phyloP scores from a whole-genome alignment of 208 protist species.

The Polymyxa betae region DNA sequence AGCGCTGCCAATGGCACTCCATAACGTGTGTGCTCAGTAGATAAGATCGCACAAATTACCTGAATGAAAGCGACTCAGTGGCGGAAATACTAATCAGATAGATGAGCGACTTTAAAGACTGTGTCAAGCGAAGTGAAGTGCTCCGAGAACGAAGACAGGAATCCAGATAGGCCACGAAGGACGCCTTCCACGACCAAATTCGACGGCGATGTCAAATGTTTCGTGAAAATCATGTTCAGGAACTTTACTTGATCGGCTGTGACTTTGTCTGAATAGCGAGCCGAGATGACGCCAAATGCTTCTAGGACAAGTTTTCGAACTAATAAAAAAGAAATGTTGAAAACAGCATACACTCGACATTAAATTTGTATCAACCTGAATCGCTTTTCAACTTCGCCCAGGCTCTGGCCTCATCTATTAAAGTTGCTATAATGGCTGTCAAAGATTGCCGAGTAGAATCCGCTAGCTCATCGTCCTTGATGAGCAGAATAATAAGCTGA shows the following conservation, averaged over 20 bases:
- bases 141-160: background rate
- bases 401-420: background rate
- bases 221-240: background rate
- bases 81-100: background rate
- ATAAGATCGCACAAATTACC: background rate
- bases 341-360: background rate
- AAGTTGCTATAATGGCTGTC: background rate
- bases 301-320: background rate
- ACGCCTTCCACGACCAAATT: background rate
- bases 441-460: background rate
- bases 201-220: background rate
- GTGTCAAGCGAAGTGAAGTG: background rate
- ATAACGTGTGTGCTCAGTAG: background rate
- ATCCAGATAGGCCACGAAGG: background rate
- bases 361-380: background rate
- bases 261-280: background rate
- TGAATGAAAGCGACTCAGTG: background rate
- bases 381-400: background rate
- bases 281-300: background rate
- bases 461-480: background rate
- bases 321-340: background rate
- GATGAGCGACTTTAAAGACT: background rate
- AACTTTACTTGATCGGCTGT: background rate
- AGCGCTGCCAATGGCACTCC: background rate
- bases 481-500: background rate